These are phyloP conservation scores for Colletotrichum orchidophilum DNA, from an alignment of 2,329 filamentous ascomycete genomes.

Conservation along the genomic window DNA sequence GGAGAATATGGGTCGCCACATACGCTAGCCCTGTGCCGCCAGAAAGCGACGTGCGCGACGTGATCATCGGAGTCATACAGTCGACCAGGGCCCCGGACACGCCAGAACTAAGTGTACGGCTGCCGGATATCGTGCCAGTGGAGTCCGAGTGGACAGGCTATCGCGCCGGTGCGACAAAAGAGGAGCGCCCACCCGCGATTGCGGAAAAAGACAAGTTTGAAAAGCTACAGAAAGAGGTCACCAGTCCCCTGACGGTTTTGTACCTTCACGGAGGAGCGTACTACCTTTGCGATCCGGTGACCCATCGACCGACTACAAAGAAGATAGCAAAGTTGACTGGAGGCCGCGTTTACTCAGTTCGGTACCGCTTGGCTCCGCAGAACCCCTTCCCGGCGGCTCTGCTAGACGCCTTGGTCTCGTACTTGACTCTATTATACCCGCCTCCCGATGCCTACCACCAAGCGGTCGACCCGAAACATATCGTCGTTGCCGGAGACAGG, in stretches of 20 bases:
- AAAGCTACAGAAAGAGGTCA: constrained; percentile 73
- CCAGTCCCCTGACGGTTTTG: constrained; percentile 69
- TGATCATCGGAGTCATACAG: constrained; percentile 66
- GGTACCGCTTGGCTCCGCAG: constrained; percentile 80
- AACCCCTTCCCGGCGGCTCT: constrained; percentile 79
- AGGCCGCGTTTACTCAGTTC: constrained; percentile 75
- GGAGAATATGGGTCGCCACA: constrained; percentile 82
- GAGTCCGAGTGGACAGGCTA: constrained; percentile 83
- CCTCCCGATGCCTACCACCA: constrained; percentile 73
- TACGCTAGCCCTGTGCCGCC: constrained; percentile 70
- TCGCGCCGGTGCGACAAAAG: constrained; percentile 60
- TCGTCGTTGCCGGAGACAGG: constrained; percentile 79
- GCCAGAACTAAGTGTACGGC: constrained; percentile 41
- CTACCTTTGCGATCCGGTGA: constrained; percentile 75
- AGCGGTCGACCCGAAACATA: constrained; percentile 69
- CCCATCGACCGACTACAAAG: constrained; percentile 67
- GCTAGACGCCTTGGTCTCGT: constrained; percentile 77
- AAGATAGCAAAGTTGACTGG: constrained; percentile 72
- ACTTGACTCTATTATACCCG: constrained; percentile 78
- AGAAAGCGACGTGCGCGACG: constrained; percentile 64
- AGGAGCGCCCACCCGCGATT: constrained; percentile 62
- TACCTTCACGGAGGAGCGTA: constrained; percentile 84
- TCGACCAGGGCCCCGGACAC: constrained; percentile 50
- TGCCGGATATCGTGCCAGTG: constrained; percentile 65
- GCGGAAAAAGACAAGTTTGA: constrained; percentile 72